Base-by-base conservation (phyloP, 2,329 filamentous ascomycete species). In the Sodiomyces alkalinus region DNA sequence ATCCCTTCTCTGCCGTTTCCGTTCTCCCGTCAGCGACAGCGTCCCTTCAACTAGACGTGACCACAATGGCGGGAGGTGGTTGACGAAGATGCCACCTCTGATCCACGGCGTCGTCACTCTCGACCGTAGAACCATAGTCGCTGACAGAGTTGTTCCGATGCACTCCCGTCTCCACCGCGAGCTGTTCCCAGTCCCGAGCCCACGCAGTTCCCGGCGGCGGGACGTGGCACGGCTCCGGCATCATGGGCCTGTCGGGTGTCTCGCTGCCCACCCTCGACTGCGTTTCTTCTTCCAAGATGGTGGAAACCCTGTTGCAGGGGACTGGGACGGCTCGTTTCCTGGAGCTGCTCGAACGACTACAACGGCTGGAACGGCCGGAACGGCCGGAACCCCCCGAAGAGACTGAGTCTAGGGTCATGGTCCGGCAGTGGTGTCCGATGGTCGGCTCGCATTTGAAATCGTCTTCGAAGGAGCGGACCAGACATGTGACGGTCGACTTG, bases 161-260 rank as follows among this genome's bases (percentile, higher is more conserved):
- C 3, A 36, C 34, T 8, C 36, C 34, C 2, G 34, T 17, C 19
- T 38, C 36, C 6, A 31, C 36, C 12, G 36, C 34, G 13, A 38
- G 19, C 22, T 36, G 31, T 14, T 38, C 36, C 36, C 36, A 38
- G 18, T 38, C 36, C 6, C 21, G 29, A 12, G 36, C 33, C 36
- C 36, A 38, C 4, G 36, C 36, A 12, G 36, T 38, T 10, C 36
- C 36, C 3, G 36, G 36, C 14, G 35, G 35, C 14, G 35, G 35
- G 19, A 29, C 25, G 13, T 36, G 33, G 4, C 34, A 36, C 7
- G 35, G 28, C 17, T 37, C 33, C 5, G 35, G 33, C 8, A 33
- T 28, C 16, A 31, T 28, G 2, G 33, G 27, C 26, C 30, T 36
- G 27, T 28, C 8, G 29, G 25, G 10, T 26, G 23, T n/a, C n/a